Conservation (phyloP, 805 yeast genomes). For the Metschnikowia gelsemii region DNA sequence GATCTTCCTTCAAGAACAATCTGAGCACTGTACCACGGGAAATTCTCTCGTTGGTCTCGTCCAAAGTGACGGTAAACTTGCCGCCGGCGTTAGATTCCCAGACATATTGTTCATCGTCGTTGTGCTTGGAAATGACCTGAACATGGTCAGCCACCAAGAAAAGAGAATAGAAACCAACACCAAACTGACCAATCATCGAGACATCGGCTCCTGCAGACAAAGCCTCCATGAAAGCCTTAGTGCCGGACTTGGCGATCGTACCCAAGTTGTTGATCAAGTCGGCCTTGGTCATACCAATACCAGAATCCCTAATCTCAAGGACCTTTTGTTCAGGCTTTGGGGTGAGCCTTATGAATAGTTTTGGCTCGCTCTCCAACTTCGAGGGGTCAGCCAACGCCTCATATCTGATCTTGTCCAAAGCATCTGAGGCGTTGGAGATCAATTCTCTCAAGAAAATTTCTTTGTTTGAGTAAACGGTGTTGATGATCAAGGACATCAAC, state of each 20-base stretch:
- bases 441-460: conserved; percentile 98
- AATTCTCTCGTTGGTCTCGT: conserved; percentile 79
- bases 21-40: conserved; percentile 95
- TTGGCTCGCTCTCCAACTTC: conserved; percentile 91
- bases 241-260: conserved; percentile 99
- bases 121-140: conserved; percentile 96
- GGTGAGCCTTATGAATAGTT: conserved; percentile 93
- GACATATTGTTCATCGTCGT: conserved; percentile 98
- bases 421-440: conserved; percentile 98
- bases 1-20: conserved; percentile 97
- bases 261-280: conserved; percentile 98
- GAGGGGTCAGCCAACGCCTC: conserved; percentile 92
- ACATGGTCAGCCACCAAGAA: conserved; percentile 99
- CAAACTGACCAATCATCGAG: conserved; percentile 99
- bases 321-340: conserved; percentile 94
- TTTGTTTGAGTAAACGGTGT: conserved; percentile 99
- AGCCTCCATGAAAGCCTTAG: conserved; percentile 99
- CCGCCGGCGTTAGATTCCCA: conserved; percentile 99
- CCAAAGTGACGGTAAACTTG: conserved; percentile 93
- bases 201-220: conserved; percentile 99
- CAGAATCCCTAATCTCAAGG: conserved; percentile 96
- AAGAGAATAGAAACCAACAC: conserved; percentile 99
- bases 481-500: conserved; percentile 99
- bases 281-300: conserved; percentile 99
- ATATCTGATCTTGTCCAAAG: conserved; percentile 96